These are phyloP conservation scores for Claviceps sp. DNA, from an alignment of 2,329 filamentous ascomycete genomes.

Conservation along the genomic window DNA sequence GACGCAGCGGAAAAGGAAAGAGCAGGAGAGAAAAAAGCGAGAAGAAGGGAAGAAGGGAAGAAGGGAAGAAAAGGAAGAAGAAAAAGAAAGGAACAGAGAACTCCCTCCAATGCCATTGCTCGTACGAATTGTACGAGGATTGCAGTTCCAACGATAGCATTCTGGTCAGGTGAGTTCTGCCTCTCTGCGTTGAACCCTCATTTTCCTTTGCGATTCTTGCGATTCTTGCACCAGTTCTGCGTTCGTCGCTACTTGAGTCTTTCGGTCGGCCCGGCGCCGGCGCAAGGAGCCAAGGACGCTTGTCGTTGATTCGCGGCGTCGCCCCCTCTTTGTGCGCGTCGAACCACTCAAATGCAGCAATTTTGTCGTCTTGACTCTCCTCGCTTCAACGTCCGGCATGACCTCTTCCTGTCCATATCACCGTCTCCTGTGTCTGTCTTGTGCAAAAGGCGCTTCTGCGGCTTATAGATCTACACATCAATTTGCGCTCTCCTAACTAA, in stretches of 20 bases:
- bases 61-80: neutral
- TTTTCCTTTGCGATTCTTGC: neutral
- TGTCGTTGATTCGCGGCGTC: neutral
- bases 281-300: too few relatives aligned
- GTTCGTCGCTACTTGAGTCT: too few relatives aligned
- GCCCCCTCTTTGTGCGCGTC: constrained; percentile 1
- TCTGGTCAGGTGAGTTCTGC: neutral
- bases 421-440: neutral
- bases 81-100: neutral
- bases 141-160: constrained; percentile 1
- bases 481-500: neutral
- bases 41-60: too few relatives aligned
- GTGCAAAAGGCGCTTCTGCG: too few relatives aligned
- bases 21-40: too few relatives aligned
- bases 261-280: too few relatives aligned
- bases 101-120: constrained; percentile 7
- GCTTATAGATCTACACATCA: neutral
- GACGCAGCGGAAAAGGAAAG: too few relatives aligned
- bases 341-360: constrained; percentile 1
- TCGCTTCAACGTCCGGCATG: neutral
- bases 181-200: neutral
- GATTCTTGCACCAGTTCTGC: neutral
- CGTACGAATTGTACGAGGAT: neutral
- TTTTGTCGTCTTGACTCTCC: neutral
- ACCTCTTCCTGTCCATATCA: neutral